These are phyloP conservation scores for Straminergon stramineum DNA, from an alignment of 225 moss, liverwort and hornwort genomes.

Conservation along the genomic window DNA sequence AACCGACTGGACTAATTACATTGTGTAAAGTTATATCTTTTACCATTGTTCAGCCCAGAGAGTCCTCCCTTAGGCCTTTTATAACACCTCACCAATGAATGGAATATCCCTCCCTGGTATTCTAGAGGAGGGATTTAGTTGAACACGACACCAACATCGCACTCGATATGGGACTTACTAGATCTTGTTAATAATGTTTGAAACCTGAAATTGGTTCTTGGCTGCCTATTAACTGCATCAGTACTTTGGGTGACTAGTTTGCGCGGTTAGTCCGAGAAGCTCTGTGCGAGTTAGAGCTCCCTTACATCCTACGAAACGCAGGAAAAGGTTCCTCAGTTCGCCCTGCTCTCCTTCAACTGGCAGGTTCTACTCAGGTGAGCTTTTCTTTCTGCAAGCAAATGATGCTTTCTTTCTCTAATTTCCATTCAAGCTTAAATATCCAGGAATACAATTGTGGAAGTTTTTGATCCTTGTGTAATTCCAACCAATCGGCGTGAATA, in stretches of 20 bases:
- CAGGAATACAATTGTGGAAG: not conserved
- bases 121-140: not conserved
- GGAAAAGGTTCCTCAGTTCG: slow-evolving; percentile 82
- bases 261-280: slow-evolving; percentile 87
- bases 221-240: not conserved
- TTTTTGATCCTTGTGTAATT: not conserved
- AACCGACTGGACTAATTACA: not conserved
- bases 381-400: not conserved
- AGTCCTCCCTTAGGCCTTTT: not conserved
- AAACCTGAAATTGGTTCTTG: not conserved
- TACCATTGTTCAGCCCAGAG: not conserved
- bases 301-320: slow-evolving; percentile 72
- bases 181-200: not conserved
- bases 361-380: slow-evolving; percentile 79
- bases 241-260: slow-evolving; percentile 41
- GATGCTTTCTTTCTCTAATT: not conserved
- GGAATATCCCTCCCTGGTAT: not conserved
- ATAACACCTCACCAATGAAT: not conserved
- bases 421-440: not conserved
- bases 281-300: slow-evolving; percentile 87
- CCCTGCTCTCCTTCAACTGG: slow-evolving; percentile 55
- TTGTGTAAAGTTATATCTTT: not conserved
- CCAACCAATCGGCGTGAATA: not conserved
- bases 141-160: not conserved
- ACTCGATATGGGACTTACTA: not conserved